phyloP scores from a whole-genome alignment of 1,284 basidiomycete genomes.

The Moesziomyces parantarcticus region DNA sequence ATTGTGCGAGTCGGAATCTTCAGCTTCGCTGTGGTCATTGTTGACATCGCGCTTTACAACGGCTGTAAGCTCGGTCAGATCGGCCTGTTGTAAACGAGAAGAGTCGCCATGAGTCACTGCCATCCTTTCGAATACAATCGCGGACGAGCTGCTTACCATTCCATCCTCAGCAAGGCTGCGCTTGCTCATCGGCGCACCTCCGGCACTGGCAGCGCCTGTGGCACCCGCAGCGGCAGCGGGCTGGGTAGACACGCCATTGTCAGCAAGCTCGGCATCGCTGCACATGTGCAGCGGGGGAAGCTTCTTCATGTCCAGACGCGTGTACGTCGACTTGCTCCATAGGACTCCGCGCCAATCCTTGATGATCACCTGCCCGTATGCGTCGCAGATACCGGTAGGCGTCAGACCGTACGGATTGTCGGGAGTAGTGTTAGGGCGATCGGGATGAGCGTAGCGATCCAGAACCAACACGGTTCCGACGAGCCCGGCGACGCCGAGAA shows the following conservation, averaged over 20 bases:
- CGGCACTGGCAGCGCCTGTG: not conserved
- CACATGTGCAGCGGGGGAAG: slow-evolving; percentile 14
- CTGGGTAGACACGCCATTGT: not conserved
- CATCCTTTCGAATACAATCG: too few species aligned
- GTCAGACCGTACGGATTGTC: slow-evolving; percentile 28
- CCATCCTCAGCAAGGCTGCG: not conserved
- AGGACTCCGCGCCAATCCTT: slow-evolving; percentile 22
- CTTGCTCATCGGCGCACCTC: slow-evolving; percentile 11
- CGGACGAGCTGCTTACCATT: not conserved
- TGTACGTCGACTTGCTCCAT: slow-evolving; percentile 38
- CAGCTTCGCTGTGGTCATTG: not conserved
- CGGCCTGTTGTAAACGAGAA: not conserved
- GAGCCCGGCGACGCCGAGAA: slow-evolving; percentile 6
- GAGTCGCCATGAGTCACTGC: not conserved
- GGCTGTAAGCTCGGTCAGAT: not conserved
- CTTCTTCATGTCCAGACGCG: slow-evolving; percentile 16
- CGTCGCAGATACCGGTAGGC: slow-evolving; percentile 15
- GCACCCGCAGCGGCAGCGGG: not conserved
- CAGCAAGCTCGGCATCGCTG: slow-evolving; percentile 3
- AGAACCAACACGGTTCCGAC: slow-evolving; percentile 9
- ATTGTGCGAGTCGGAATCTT: not conserved
- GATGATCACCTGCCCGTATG: slow-evolving; percentile 16
- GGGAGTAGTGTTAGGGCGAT: slow-evolving; percentile 13
- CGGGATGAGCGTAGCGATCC: slow-evolving; percentile 21
- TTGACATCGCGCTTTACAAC: not conserved